Evolutionary conservation across 73 alveolate species (phyloP).

Genomic region (Effrenium voratum): DNA sequence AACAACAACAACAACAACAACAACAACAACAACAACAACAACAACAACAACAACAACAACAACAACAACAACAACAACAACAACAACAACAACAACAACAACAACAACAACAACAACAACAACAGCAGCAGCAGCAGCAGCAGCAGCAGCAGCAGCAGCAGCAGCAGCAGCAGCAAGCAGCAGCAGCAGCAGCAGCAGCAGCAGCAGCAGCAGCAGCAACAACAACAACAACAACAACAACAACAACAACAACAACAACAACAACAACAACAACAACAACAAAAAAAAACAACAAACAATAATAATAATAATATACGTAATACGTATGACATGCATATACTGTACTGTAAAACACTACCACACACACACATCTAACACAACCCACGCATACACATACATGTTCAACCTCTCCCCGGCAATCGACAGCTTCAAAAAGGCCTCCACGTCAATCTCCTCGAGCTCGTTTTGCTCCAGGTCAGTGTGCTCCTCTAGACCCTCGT

Average conservation of each 20-base stretch:
- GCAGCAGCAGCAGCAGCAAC: conserved; percentile 1
- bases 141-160: conserved; percentile 6
- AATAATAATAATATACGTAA: too few species aligned
- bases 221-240: background rate
- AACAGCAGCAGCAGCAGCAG: background rate
- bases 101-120: background rate
- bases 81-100: background rate
- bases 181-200: background rate
- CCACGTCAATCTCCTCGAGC: too few species aligned
- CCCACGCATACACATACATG: too few species aligned
- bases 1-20: background rate
- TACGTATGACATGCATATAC: background rate
- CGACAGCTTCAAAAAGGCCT: too few species aligned
- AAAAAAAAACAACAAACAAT: background rate
- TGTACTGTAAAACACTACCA: background rate
- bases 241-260: background rate
- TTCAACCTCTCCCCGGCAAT: too few species aligned
- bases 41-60: background rate
- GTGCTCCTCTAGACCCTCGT: too few species aligned
- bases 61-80: background rate
- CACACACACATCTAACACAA: too few species aligned
- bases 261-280: background rate
- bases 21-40: background rate
- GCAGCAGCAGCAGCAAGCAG: background rate
- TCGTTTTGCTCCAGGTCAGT: too few species aligned